Evolutionary conservation across 331 rosid genomes (phyloP).

Genomic region (Cydonia oblonga): DNA sequence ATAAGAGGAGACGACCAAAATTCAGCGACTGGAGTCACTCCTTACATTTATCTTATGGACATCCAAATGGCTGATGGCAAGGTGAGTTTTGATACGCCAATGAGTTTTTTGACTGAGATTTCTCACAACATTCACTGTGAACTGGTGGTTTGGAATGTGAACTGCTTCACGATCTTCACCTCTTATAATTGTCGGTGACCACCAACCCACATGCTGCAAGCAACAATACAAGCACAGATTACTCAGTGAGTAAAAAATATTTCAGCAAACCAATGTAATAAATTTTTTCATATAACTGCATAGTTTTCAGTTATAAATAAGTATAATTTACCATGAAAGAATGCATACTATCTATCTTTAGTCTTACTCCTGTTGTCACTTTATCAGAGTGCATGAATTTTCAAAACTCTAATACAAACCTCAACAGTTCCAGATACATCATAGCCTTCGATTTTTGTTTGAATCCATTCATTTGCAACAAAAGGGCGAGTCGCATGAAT

Average conservation of each 20-base stretch:
- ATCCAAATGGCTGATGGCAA: slow-evolving; percentile 84
- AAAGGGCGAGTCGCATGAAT: slow-evolving; percentile 92
- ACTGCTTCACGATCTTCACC: slow-evolving; percentile 98
- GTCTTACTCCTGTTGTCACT: background rate
- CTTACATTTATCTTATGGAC: slow-evolving; percentile 76
- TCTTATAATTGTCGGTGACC: slow-evolving; percentile 89
- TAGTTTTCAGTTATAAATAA: background rate
- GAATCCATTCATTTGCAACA: slow-evolving; percentile 82
- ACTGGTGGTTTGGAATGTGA: slow-evolving; percentile 93
- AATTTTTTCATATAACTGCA: background rate
- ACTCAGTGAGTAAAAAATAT: background rate
- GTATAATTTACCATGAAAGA: background rate
- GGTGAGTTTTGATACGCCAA: slow-evolving; percentile 94
- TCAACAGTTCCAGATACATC: slow-evolving; percentile 93
- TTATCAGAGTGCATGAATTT: background rate
- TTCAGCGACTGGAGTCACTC: background rate
- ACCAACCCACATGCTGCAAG: slow-evolving; percentile 90
- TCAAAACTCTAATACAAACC: slow-evolving; percentile 40
- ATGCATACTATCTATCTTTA: background rate
- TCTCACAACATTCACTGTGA: slow-evolving; percentile 78
- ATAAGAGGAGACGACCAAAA: background rate
- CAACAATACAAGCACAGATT: slow-evolving; percentile 13
- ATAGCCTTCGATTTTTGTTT: slow-evolving; percentile 81
- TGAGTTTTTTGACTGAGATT: slow-evolving; percentile 84
- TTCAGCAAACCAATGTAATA: background rate